A percentile compares a stretch with the other conserved stretches of the same genome.
phyloP scores from a whole-genome alignment of 495 filamentous ascomycete species.

The Neurospora sp. region DNA sequence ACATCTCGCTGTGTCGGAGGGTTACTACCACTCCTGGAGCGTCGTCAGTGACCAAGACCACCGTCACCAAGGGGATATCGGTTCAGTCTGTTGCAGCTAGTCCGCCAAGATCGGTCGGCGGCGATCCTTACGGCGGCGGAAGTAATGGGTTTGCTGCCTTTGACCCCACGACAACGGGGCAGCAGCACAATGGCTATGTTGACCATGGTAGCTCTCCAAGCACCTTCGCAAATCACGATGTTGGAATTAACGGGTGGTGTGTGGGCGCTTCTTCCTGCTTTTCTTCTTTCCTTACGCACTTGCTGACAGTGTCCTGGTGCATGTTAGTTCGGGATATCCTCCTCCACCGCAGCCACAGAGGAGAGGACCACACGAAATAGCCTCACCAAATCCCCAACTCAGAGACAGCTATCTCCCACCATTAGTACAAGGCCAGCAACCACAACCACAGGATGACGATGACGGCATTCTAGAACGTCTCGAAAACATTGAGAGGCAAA shows the following conservation, averaged over 20 bases:
- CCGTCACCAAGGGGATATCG: neutral
- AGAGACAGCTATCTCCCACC: neutral
- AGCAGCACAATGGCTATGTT: neutral
- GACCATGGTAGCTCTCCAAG: neutral
- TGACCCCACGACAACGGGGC: neutral
- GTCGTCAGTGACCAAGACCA: neutral
- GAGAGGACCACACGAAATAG: neutral
- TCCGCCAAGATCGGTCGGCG: neutral
- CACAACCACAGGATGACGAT: neutral
- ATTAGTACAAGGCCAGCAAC: neutral
- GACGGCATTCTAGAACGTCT: neutral
- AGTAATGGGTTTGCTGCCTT: neutral
- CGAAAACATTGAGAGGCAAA: neutral
- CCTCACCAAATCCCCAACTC: neutral
- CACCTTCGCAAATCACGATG: neutral
- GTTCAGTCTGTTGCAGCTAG: neutral
- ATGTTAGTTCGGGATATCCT: neutral
- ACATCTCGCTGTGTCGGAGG: slow-evolving; percentile 2
- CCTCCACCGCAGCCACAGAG: neutral
- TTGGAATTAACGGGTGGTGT: neutral
- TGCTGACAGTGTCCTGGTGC: neutral
- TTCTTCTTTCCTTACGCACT: neutral
- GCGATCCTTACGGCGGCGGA: neutral
- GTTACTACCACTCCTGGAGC: neutral
- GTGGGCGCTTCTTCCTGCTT: neutral